Percentiles rank a stretch among this genome's conserved stretches.
These are phyloP conservation scores for Vaccinium darrowii DNA, from an alignment of 148 eudicot genomes.

Conservation along the genomic window DNA sequence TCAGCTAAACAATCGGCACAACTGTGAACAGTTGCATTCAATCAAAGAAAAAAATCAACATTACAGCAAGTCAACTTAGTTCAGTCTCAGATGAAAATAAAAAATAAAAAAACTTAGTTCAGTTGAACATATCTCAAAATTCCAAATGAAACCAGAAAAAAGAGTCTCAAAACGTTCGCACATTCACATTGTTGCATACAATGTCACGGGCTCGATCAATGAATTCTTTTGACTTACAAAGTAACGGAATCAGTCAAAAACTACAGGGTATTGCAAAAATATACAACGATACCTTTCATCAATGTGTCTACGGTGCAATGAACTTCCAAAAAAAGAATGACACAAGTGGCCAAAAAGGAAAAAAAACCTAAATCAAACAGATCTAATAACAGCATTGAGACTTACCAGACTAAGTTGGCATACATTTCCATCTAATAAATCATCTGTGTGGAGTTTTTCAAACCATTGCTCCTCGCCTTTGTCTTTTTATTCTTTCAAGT, in stretches of 20 bases:
- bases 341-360: background rate
- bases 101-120: background rate
- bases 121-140: background rate
- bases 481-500: conserved; percentile 72
- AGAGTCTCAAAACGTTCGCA: background rate
- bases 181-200: background rate
- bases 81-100: too few species aligned
- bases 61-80: background rate
- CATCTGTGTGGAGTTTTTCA: background rate
- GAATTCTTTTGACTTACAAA: background rate
- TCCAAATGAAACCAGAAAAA: background rate
- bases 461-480: conserved; percentile 31
- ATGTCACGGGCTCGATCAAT: background rate
- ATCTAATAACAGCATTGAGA: background rate
- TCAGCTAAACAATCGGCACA: background rate
- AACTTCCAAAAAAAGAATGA: background rate
- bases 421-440: conserved; percentile 1
- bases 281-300: background rate
- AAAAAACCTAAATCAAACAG: background rate
- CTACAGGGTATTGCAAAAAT: background rate
- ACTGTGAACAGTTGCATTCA: background rate
- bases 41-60: background rate
- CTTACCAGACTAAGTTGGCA: background rate
- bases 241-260: background rate
- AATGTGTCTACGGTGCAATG: background rate